Conservation (phyloP, 2,329 filamentous ascomycete genomes). For the Bipolaris victoriae region DNA sequence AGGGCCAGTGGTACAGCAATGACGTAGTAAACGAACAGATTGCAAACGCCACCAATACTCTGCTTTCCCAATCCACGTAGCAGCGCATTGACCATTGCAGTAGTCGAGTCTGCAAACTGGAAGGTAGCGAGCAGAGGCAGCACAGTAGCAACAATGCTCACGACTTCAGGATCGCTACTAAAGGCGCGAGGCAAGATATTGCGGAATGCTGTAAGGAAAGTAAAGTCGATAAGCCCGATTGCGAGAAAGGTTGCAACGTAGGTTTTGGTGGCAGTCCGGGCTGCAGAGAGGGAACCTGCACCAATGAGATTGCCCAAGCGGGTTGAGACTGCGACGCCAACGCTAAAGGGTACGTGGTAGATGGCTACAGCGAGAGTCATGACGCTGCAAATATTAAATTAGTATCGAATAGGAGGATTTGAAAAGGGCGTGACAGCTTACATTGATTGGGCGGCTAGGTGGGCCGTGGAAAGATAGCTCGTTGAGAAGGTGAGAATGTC, state of each 20-base stretch:
- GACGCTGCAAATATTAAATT: constrained; percentile 26
- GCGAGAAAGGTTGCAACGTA: constrained; percentile 44
- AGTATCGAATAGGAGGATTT: not conserved
- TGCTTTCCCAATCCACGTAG: constrained; percentile 49
- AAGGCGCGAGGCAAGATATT: constrained; percentile 45
- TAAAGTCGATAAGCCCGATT: constrained; percentile 46
- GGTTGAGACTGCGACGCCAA: constrained; percentile 49
- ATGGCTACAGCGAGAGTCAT: constrained; percentile 47
- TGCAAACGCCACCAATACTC: constrained; percentile 49
- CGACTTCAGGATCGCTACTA: constrained; percentile 45
- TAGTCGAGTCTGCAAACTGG: constrained; percentile 48
- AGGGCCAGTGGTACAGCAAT: constrained; percentile 48
- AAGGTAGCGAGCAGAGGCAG: constrained; percentile 48
- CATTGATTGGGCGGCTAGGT: constrained; percentile 76
- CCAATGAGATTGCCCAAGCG: constrained; percentile 50
- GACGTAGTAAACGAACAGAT: constrained; percentile 48
- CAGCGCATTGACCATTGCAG: constrained; percentile 47
- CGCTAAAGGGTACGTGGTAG: constrained; percentile 51
- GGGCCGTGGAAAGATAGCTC: constrained; percentile 77
- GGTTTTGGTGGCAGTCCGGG: constrained; percentile 42
- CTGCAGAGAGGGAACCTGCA: constrained; percentile 42
- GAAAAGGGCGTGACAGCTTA: not conserved
- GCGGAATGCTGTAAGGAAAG: constrained; percentile 38
- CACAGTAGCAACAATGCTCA: constrained; percentile 40
- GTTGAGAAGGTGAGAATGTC: constrained; percentile 70